phyloP scores from a whole-genome alignment of 179 eudicot genomes.

The Silene coronaria region DNA sequence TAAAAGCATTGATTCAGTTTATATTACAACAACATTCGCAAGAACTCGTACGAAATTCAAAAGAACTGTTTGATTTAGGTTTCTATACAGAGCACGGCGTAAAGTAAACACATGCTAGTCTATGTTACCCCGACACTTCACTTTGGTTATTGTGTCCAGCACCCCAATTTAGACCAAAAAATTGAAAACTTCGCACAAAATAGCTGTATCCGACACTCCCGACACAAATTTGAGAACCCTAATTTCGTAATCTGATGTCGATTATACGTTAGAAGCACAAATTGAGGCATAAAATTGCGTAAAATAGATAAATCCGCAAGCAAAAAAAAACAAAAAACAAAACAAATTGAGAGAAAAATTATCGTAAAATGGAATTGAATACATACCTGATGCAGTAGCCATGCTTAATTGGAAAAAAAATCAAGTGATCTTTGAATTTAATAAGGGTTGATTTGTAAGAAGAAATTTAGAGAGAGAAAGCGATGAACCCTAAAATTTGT shows the following conservation, averaged over 20 bases:
- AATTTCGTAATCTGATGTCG: background rate
- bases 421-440: background rate
- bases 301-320: no score
- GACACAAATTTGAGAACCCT: background rate
- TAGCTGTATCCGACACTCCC: no score
- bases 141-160: no score
- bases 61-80: background rate
- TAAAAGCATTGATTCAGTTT: background rate
- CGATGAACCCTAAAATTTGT: no score
- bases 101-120: no score
- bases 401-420: conserved; percentile 1
- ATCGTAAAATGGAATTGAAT: background rate
- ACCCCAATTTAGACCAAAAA: no score
- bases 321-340: no score
- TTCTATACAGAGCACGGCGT: background rate
- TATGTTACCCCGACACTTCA: no score
- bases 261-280: background rate
- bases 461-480: background rate
- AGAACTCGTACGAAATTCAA: background rate
- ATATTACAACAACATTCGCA: background rate
- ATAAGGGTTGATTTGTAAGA: background rate
- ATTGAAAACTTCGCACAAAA: no score
- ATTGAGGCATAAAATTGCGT: background rate
- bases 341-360: background rate
- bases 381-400: conserved; percentile 32